A percentile compares a stretch with the other conserved stretches of the same genome.
Conservation (phyloP, 257 asterid genomes). For the Ajuga chamaepitys region DNA sequence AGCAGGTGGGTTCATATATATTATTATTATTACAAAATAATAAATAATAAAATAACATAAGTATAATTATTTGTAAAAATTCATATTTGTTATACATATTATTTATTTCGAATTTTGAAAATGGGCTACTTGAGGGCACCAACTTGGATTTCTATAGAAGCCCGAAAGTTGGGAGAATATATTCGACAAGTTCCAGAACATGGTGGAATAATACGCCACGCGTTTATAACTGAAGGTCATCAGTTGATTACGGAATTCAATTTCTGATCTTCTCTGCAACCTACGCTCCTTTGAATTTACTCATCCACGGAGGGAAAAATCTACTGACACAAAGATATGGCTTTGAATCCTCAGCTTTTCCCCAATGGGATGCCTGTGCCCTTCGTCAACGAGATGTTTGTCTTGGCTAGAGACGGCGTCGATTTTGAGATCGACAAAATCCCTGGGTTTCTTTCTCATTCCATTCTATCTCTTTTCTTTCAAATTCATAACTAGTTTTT, state of each 20-base stretch:
- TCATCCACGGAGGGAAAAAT: neutral
- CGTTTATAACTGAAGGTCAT: slow-evolving; percentile 4
- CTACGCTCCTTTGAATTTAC: neutral
- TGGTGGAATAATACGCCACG: slow-evolving; percentile 8
- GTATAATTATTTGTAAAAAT: too few species aligned
- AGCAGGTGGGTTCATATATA: too few species aligned
- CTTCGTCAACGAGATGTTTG: slow-evolving; percentile 75
- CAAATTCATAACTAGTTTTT: neutral
- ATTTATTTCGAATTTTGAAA: too few species aligned
- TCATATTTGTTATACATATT: too few species aligned
- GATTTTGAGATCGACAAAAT: slow-evolving; percentile 89
- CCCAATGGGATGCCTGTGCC: slow-evolving; percentile 92
- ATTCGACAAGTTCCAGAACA: slow-evolving; percentile 15
- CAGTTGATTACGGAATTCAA: neutral
- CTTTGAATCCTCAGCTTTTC: slow-evolving; percentile 81
- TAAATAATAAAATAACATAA: too few species aligned
- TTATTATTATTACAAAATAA: too few species aligned
- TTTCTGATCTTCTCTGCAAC: neutral
- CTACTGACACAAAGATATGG: slow-evolving; percentile 31
- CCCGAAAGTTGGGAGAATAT: neutral
- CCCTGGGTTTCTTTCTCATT: slow-evolving; percentile 45
- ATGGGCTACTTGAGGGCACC: slow-evolving; percentile 2
- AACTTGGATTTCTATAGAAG: neutral
- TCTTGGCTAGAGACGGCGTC: slow-evolving; percentile 80
- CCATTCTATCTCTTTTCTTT: neutral